Evolutionary conservation across 768 basidiomycete species (phyloP).

Genomic region (Amanita polypyramis): DNA sequence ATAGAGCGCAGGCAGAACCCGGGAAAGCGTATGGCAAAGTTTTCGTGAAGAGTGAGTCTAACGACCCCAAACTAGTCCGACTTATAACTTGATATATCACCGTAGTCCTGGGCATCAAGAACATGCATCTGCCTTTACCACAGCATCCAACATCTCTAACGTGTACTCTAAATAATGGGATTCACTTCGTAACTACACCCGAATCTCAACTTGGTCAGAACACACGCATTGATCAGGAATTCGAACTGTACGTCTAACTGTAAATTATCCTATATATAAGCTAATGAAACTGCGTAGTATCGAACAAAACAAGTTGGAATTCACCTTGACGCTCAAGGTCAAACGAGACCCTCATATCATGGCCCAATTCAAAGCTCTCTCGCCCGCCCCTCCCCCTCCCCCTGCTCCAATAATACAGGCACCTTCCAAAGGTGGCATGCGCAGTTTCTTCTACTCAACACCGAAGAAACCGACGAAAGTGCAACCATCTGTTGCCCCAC

Average conservation of each 20-base stretch:
- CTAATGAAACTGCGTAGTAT: constrained; percentile 37
- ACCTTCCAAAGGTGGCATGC: constrained; percentile 55
- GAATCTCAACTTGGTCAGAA: constrained; percentile 52
- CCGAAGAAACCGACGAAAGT: constrained; percentile 56
- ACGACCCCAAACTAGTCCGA: not conserved
- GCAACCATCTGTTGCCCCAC: constrained; percentile 30
- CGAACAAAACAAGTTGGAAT: constrained; percentile 91
- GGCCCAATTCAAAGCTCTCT: constrained; percentile 60
- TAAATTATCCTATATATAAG: not conserved
- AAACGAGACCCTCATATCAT: constrained; percentile 80
- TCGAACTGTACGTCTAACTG: constrained; percentile 61
- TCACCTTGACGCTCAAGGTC: constrained; percentile 83
- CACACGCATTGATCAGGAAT: constrained; percentile 74
- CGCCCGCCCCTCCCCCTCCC: constrained; percentile 32
- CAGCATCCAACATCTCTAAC: constrained; percentile 63
- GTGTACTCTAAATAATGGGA: constrained; percentile 92
- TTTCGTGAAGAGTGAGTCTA: constrained; percentile 73
- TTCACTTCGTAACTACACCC: constrained; percentile 90
- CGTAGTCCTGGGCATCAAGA: constrained; percentile 67
- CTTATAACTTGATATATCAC: constrained; percentile 9
- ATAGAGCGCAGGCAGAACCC: constrained; percentile 61
- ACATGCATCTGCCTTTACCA: constrained; percentile 70
- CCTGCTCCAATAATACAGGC: constrained; percentile 27
- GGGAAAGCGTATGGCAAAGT: constrained; percentile 87
- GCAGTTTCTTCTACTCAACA: constrained; percentile 66